Percentiles rank a stretch among this genome's conserved stretches.
Conservation (phyloP, 2,329 filamentous ascomycete genomes). For the Aspergillus neotritici region DNA sequence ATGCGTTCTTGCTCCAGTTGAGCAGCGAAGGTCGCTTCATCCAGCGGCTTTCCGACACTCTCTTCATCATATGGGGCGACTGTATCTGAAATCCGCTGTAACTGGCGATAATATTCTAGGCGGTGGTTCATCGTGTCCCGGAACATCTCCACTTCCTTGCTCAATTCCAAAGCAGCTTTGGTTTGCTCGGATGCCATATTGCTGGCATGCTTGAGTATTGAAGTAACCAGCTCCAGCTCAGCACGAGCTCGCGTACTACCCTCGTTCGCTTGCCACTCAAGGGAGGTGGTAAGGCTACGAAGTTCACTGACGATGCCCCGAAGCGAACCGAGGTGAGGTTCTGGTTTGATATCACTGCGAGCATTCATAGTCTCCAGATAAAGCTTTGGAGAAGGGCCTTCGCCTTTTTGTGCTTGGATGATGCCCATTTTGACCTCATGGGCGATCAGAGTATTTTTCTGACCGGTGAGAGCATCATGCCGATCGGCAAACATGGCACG, state of each 20-base stretch:
- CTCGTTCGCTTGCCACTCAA: slow-evolving; percentile 54
- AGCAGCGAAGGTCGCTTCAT: slow-evolving; percentile 43
- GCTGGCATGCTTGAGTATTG: slow-evolving; percentile 57
- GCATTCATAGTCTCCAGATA: slow-evolving; percentile 45
- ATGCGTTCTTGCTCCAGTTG: slow-evolving; percentile 46
- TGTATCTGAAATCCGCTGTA: slow-evolving; percentile 85
- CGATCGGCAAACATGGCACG: slow-evolving; percentile 73
- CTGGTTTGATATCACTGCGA: slow-evolving; percentile 42
- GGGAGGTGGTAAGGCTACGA: slow-evolving; percentile 55
- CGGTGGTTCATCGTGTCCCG: slow-evolving; percentile 75
- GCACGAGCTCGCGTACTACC: slow-evolving; percentile 52
- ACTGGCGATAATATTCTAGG: slow-evolving; percentile 81
- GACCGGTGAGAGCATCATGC: slow-evolving; percentile 67
- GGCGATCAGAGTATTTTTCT: slow-evolving; percentile 67
- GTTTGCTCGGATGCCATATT: slow-evolving; percentile 48
- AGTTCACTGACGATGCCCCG: slow-evolving; percentile 65
- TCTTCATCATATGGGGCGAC: slow-evolving; percentile 67
- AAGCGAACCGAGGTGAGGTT: slow-evolving; percentile 56
- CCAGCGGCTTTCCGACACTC: slow-evolving; percentile 52
- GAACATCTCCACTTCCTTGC: slow-evolving; percentile 69
- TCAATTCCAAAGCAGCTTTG: slow-evolving; percentile 46
- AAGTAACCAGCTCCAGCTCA: slow-evolving; percentile 61
- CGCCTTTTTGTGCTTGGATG: slow-evolving; percentile 54
- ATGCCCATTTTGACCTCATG: slow-evolving; percentile 64
- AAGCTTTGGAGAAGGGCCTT: slow-evolving; percentile 68